Evolutionary conservation across 1,284 basidiomycete species (phyloP).

Genomic region (Ganoderma lingzhi): DNA sequence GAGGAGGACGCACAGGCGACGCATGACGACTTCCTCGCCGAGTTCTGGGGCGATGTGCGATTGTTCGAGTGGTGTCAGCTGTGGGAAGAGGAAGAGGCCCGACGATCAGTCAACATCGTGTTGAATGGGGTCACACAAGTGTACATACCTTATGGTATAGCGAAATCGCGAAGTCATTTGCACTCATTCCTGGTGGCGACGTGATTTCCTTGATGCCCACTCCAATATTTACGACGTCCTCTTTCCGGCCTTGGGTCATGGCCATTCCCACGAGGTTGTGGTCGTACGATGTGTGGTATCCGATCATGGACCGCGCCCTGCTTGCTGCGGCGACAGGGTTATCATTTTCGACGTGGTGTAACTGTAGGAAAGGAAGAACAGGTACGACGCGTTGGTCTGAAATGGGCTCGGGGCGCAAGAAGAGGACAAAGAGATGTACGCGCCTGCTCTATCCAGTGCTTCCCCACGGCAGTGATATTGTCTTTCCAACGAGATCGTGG

Average conservation of each 20-base stretch:
- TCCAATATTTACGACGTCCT: constrained; percentile 80
- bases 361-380: constrained; percentile 12
- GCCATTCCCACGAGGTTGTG: constrained; percentile 80
- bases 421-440: constrained; percentile 35
- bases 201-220: constrained; percentile 75
- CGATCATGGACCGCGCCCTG: constrained; percentile 75
- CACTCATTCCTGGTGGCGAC: constrained; percentile 63
- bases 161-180: constrained; percentile 72
- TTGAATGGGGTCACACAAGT: background rate
- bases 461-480: constrained; percentile 63
- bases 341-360: constrained; percentile 48
- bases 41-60: constrained; percentile 58
- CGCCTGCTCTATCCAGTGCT: constrained; percentile 85
- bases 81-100: constrained; percentile 3
- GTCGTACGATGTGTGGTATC: constrained; percentile 76
- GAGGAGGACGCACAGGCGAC: constrained; percentile 76
- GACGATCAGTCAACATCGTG: constrained; percentile 2
- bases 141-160: constrained; percentile 72
- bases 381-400: background rate
- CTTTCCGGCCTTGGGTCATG: constrained; percentile 79
- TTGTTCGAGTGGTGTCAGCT: constrained; percentile 73
- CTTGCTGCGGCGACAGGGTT: constrained; percentile 64
- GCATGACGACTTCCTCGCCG: constrained; percentile 69
- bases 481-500: constrained; percentile 78
- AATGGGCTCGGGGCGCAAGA: constrained; percentile 14